phyloP scores from a whole-genome alignment of 148 eudicot genomes.

The Dysphania ambrosioides region DNA sequence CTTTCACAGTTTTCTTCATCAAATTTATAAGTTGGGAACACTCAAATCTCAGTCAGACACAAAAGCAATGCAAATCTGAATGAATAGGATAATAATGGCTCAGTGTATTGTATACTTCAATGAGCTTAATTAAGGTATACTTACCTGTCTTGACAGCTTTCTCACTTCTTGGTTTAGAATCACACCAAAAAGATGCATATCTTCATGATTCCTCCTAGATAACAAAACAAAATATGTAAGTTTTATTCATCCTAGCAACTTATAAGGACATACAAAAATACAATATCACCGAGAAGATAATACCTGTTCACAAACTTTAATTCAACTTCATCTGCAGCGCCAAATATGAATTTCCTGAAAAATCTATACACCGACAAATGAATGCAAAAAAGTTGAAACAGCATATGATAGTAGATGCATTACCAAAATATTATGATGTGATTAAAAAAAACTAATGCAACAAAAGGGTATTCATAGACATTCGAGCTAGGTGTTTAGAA shows the following conservation, averaged over 20 bases:
- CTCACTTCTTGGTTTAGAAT: constrained; percentile 87
- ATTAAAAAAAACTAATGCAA: not conserved
- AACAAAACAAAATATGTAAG: constrained; percentile 5
- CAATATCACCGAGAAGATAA: not conserved
- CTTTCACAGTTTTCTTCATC: not conserved
- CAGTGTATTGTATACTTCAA: not conserved
- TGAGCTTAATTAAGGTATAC: not conserved
- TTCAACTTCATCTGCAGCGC: constrained; percentile 91
- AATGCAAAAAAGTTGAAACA: constrained; percentile 2
- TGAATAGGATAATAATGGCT: not conserved
- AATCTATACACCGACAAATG: constrained; percentile 37
- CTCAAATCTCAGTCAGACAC: not conserved
- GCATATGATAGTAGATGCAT: not conserved
- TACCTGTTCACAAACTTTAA: constrained; percentile 89
- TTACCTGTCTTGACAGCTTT: constrained; percentile 78
- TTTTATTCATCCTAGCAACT: not conserved
- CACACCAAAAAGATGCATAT: constrained; percentile 68
- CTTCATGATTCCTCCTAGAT: constrained; percentile 86
- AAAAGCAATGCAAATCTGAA: not conserved
- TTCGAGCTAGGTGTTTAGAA: not conserved
- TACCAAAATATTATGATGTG: not conserved
- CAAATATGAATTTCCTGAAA: constrained; percentile 78
- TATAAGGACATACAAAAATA: not conserved
- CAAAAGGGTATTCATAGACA: no score
- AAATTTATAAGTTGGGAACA: not conserved